Base-by-base conservation (phyloP, 768 basidiomycete genomes). In the Amanita brunnescens region DNA sequence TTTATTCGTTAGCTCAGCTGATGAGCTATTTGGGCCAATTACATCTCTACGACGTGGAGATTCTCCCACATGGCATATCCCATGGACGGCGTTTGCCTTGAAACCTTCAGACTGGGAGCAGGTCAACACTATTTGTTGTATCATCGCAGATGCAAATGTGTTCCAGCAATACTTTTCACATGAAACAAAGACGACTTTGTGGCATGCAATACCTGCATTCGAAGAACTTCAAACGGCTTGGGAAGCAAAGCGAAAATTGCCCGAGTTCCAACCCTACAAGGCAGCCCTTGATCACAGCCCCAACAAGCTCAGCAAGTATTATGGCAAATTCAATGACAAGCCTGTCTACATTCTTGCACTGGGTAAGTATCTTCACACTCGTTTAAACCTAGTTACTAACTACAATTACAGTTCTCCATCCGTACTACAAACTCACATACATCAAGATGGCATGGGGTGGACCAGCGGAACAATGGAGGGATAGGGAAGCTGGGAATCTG, bases 21-120 rank as follows among this genome's bases (percentile, higher is more conserved):
- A 67, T 43, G 39, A 58, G 3, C 52, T 58, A 2, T 68, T 54
- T 49, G 63, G 66, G 4, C 63, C 66, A 2, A 64, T 68, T 41
- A 68, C 65, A 0, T 55, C 55, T 3, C 55, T 66, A 10, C 53
- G 51, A 6, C 29, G 33, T 8, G 41, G 62, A 14, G 57, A 55
- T 5, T 18, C 49, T 6, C 16, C 55, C 2, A 38, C 43, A 18
- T 65, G 63, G 45, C 51, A 63, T 13, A 63, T 67, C 13, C 61
- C 54, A 1, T 67, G 66, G 63, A 46, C 47, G 1, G 58, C 59
- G 1, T 65, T 65, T 32, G 52, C 50, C 4, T 32, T 65, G 10
- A 39, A 32, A 1, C 56, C 57, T 1, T 9, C 4, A 0, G 63
- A 67, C 47, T 67, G 65, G 65, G 49, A 41, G 3, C 26, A 43